phyloP scores from a whole-genome alignment of 768 basidiomycete species.

The Lactarius trivialis region DNA sequence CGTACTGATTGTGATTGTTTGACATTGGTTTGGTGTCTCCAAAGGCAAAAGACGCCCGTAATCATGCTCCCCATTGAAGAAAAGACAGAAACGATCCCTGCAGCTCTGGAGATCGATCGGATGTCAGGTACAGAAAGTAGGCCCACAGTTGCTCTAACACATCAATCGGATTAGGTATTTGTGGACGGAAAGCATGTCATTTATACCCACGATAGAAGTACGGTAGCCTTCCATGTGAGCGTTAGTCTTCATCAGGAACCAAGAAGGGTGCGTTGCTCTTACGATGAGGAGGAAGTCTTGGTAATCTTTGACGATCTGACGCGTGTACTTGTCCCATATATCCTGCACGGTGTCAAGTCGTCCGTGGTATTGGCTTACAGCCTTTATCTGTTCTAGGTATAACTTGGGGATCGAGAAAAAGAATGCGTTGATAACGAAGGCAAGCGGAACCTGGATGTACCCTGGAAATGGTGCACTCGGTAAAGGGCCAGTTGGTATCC shows the following conservation, averaged over 20 bases:
- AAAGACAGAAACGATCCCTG: conserved; percentile 42
- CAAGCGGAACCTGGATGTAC: conserved; percentile 28
- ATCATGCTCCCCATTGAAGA: conserved; percentile 50
- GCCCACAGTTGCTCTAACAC: conserved; percentile 42
- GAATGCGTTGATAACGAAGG: conserved; percentile 36
- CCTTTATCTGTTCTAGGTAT: conserved; percentile 44
- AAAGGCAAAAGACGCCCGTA: conserved; percentile 49
- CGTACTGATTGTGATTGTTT: conserved; percentile 38
- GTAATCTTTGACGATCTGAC: conserved; percentile 47
- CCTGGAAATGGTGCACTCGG: conserved; percentile 10
- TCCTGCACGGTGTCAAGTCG: conserved; percentile 42
- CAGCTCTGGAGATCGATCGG: conserved; percentile 26
- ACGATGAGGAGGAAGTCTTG: conserved; percentile 52
- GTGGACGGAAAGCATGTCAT: neutral
- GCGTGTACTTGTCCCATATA: conserved; percentile 45
- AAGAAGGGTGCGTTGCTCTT: conserved; percentile 21
- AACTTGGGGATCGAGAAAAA: conserved; percentile 50
- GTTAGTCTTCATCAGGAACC: neutral
- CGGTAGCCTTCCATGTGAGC: conserved; percentile 38
- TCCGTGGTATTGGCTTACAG: conserved; percentile 43
- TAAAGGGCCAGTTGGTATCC: conserved; percentile 22
- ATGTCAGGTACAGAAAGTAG: conserved; percentile 42
- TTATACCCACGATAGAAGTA: conserved; percentile 43
- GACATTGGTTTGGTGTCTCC: conserved; percentile 47
- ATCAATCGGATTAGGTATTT: neutral